Conservation (phyloP, 1,284 basidiomycete genomes). For the Tilletiaria anomala region DNA sequence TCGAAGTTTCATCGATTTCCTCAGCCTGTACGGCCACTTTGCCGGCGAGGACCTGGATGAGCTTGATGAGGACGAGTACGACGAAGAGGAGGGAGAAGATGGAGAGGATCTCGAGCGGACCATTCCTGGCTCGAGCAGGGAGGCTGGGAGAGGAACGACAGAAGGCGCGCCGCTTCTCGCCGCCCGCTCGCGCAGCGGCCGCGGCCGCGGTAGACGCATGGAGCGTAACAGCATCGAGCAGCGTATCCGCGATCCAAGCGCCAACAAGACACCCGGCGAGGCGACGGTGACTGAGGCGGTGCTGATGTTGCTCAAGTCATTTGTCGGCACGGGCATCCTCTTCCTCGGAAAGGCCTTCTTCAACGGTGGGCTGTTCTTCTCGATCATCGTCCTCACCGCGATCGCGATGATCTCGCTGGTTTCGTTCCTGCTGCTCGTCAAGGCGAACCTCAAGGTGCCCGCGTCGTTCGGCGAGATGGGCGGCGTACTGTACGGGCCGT, state of each 20-base stretch:
- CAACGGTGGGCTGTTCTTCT: conserved; percentile 91
- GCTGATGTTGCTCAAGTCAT: conserved; percentile 54
- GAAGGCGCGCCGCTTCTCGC: neutral
- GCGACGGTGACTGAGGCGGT: conserved; percentile 35
- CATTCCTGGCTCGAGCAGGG: neutral
- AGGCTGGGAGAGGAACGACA: neutral
- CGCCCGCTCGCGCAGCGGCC: neutral
- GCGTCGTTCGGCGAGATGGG: conserved; percentile 96
- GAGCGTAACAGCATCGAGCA: neutral
- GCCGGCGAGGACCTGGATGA: conserved; percentile 33
- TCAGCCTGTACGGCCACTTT: conserved; percentile 36
- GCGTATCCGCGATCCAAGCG: neutral
- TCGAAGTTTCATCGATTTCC: conserved; percentile 37
- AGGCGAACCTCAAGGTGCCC: conserved; percentile 73
- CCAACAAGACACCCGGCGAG: conserved; percentile 16
- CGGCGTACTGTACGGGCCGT: conserved; percentile 74
- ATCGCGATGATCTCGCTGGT: conserved; percentile 81
- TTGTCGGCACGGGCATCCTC: conserved; percentile 88
- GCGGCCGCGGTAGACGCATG: neutral
- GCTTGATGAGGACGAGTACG: conserved; percentile 22
- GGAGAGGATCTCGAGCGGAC: conserved; percentile 6
- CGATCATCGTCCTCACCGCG: conserved; percentile 57
- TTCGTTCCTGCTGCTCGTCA: conserved; percentile 81
- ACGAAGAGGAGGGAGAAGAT: conserved; percentile 15
- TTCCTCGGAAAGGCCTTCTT: conserved; percentile 96